Conservation (phyloP, 2,329 filamentous ascomycete species). For the Salinomyces thailandicus region DNA sequence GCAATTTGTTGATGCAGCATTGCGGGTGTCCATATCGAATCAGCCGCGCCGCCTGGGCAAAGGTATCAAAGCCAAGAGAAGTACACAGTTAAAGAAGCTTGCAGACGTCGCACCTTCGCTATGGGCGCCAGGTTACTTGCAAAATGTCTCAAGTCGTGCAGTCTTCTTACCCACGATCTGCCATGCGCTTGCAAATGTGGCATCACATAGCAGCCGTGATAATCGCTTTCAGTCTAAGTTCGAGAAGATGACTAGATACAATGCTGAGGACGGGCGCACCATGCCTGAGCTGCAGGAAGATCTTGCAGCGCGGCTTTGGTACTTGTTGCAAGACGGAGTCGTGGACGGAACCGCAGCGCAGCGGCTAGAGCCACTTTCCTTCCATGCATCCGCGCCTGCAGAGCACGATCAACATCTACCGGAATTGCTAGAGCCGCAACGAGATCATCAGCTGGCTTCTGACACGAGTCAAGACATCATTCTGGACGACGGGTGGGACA, state of each 20-base stretch:
- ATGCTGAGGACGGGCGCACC: too few relatives aligned
- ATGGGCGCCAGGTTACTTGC: constrained; percentile 30
- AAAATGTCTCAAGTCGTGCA: constrained; percentile 21
- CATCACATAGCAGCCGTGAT: not conserved
- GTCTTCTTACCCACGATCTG: constrained; percentile 30
- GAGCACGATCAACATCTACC: too few relatives aligned
- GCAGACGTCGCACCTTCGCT: constrained; percentile 30
- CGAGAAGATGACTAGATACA: too few relatives aligned
- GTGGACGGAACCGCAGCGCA: not conserved
- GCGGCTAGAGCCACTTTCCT: not conserved
- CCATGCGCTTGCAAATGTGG: constrained; percentile 19
- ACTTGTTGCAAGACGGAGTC: constrained; percentile 1
- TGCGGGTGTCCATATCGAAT: constrained; percentile 28
- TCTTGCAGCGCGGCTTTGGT: constrained; percentile 2
- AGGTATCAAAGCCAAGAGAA: constrained; percentile 24
- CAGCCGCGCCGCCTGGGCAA: constrained; percentile 13
- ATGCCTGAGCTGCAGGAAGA: not conserved
- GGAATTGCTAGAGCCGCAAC: too few relatives aligned
- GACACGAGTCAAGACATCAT: too few relatives aligned
- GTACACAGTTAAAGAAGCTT: constrained; percentile 25
- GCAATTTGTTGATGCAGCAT: constrained; percentile 25
- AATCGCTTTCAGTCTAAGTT: too few relatives aligned
- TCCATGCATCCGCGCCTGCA: not conserved
- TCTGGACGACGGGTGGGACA: too few relatives aligned
- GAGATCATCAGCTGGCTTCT: too few relatives aligned